Conservation (phyloP, 805 yeast genomes). For the Hanseniaspora meyeri region DNA sequence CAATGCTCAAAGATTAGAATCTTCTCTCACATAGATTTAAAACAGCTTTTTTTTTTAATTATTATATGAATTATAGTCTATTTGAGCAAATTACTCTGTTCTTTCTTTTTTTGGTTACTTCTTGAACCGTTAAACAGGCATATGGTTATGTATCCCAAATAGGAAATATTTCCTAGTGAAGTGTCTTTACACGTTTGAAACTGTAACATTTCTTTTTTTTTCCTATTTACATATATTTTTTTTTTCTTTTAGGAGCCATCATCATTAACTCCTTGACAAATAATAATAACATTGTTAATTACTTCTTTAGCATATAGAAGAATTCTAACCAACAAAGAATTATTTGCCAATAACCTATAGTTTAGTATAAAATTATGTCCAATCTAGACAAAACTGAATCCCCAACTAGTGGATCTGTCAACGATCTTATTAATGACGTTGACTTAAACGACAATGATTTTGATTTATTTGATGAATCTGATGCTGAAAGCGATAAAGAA, state of each 20-base stretch:
- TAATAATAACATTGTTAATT: too few species aligned
- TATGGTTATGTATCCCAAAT: neutral
- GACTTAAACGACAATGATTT: constrained; percentile 18
- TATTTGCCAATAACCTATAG: too few species aligned
- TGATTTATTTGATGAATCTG: constrained; percentile 16
- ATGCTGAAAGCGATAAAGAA: constrained; percentile 19
- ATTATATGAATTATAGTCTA: neutral
- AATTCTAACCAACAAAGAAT: neutral
- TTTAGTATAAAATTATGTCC: neutral
- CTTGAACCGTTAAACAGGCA: neutral
- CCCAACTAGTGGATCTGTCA: neutral
- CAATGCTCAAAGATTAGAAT: too few species aligned
- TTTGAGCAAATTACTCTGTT: neutral
- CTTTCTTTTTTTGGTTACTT: too few species aligned
- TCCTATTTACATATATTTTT: neutral
- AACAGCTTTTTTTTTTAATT: too few species aligned
- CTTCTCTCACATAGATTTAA: too few species aligned
- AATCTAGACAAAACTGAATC: neutral
- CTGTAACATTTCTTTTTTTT: neutral
- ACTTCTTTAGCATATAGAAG: neutral
- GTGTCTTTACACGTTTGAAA: neutral
- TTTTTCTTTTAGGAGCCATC: neutral
- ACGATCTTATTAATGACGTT: constrained; percentile 20
- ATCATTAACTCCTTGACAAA: neutral
- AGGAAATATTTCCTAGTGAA: neutral